These are phyloP conservation scores for Hymenoscyphus scutula DNA, from an alignment of 2,329 filamentous ascomycete species.

Conservation along the genomic window DNA sequence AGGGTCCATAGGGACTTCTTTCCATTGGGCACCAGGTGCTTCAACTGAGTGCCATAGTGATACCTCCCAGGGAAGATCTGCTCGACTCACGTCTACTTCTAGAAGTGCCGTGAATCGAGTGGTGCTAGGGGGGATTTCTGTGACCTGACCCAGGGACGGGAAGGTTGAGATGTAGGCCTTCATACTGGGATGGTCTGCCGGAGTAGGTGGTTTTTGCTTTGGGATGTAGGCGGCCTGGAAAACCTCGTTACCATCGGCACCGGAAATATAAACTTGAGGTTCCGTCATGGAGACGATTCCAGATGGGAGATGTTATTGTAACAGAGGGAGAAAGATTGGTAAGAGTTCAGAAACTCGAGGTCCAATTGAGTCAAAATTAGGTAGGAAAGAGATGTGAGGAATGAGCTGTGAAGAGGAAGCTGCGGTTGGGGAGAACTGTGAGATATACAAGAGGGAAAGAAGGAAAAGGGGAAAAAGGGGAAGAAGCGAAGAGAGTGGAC, in stretches of 20 bases:
- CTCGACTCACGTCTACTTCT: conserved; percentile 57
- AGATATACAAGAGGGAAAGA: too few relatives aligned
- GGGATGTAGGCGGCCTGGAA: conserved; percentile 36
- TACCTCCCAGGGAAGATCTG: conserved; percentile 65
- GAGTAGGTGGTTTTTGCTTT: conserved; percentile 31
- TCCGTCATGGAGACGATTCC: conserved; percentile 17
- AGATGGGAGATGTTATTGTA: not conserved
- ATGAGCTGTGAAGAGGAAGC: too few relatives aligned
- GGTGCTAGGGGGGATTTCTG: conserved; percentile 50
- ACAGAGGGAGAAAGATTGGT: not conserved
- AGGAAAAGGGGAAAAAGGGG: too few relatives aligned
- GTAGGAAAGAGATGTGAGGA: too few relatives aligned
- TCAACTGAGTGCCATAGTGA: conserved; percentile 69
- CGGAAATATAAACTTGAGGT: conserved; percentile 25
- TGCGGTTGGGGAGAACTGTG: too few relatives aligned
- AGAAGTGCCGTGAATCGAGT: conserved; percentile 67
- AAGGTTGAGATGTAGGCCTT: conserved; percentile 56
- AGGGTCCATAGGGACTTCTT: conserved; percentile 48
- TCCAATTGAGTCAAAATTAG: too few relatives aligned
- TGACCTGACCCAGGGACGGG: conserved; percentile 75
- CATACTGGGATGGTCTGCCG: conserved; percentile 45
- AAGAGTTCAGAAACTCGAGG: not conserved
- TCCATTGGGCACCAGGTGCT: conserved; percentile 51
- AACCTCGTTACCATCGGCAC: conserved; percentile 34
- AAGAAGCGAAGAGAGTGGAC: too few relatives aligned